Evolutionary conservation across 805 yeast species (phyloP).

Genomic region (Pichia eremophila): DNA sequence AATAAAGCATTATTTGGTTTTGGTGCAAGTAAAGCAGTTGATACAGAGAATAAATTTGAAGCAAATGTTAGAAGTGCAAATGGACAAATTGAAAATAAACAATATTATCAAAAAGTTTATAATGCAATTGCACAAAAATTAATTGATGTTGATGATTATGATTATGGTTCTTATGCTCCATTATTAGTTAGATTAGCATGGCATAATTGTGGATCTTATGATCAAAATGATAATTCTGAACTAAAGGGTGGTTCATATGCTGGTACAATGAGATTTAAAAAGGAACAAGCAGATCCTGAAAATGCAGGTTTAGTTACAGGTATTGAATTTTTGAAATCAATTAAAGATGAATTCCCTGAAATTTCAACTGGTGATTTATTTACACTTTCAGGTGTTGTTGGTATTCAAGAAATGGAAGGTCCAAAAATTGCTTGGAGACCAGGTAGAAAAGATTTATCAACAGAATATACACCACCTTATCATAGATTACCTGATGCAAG

Average conservation of each 20-base stretch:
- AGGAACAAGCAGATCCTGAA: conserved; percentile 42
- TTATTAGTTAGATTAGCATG: conserved; percentile 38
- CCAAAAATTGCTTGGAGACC: conserved; percentile 52
- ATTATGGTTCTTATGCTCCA: conserved; percentile 53
- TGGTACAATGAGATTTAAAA: conserved; percentile 42
- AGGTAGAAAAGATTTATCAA: conserved; percentile 34
- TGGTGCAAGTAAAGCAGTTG: conserved; percentile 19
- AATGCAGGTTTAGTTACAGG: conserved; percentile 46
- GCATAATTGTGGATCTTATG: conserved; percentile 42
- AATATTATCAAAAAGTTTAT: conserved; percentile 58
- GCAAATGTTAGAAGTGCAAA: conserved; percentile 26
- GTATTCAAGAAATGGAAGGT: conserved; percentile 56
- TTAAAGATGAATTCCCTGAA: conserved; percentile 49
- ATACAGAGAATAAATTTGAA: not conserved
- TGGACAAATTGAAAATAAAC: conserved; percentile 25
- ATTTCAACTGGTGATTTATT: conserved; percentile 59
- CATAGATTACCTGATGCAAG: conserved; percentile 45
- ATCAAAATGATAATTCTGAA: conserved; percentile 32
- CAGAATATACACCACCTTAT: conserved; percentile 32
- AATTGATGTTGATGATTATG: conserved; percentile 45
- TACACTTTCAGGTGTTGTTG: conserved; percentile 63
- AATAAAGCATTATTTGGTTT: conserved; percentile 20
- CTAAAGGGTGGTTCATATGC: conserved; percentile 39
- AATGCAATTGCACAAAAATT: conserved; percentile 62
- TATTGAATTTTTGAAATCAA: conserved; percentile 45